phyloP scores from a whole-genome alignment of 2,329 filamentous ascomycete genomes.

The Phialophora tarda region DNA sequence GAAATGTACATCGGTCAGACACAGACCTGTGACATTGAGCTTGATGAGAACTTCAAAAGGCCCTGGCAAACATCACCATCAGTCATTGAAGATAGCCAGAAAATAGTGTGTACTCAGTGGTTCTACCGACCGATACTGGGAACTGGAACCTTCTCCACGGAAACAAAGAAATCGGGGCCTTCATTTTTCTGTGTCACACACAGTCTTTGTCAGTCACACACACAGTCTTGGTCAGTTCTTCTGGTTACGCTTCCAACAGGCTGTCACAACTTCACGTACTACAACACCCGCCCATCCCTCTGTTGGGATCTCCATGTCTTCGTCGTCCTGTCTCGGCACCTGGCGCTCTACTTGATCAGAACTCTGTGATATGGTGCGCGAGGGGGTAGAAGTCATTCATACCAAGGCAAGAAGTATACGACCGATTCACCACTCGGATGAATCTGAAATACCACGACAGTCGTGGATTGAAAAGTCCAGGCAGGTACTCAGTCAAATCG shows the following conservation, averaged over 20 bases:
- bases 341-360: neutral
- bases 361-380: slow-evolving; percentile 1
- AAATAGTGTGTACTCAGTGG: neutral
- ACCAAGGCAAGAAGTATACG: too few relatives aligned
- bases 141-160: slow-evolving; percentile 38
- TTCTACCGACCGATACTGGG: slow-evolving; percentile 34
- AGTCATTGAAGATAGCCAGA: neutral
- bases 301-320: slow-evolving; percentile 37
- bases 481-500: neutral
- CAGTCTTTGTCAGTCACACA: slow-evolving; percentile 7
- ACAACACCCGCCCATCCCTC: slow-evolving; percentile 37
- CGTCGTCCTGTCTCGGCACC: slow-evolving; percentile 54
- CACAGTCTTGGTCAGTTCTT: too few relatives aligned
- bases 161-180: slow-evolving; percentile 37
- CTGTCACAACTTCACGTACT: slow-evolving; percentile 18
- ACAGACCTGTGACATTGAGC: slow-evolving; percentile 64
- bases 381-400: neutral
- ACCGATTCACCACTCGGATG: neutral
- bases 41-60: slow-evolving; percentile 62
- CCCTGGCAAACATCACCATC: slow-evolving; percentile 42
- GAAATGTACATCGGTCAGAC: slow-evolving; percentile 63
- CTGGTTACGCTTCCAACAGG: neutral
- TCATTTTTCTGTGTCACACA: slow-evolving; percentile 34
- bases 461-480: slow-evolving; percentile 1
- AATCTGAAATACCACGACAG: too few relatives aligned